Conservation (phyloP, 2,329 filamentous ascomycete genomes). For the Monosporascus sp. region DNA sequence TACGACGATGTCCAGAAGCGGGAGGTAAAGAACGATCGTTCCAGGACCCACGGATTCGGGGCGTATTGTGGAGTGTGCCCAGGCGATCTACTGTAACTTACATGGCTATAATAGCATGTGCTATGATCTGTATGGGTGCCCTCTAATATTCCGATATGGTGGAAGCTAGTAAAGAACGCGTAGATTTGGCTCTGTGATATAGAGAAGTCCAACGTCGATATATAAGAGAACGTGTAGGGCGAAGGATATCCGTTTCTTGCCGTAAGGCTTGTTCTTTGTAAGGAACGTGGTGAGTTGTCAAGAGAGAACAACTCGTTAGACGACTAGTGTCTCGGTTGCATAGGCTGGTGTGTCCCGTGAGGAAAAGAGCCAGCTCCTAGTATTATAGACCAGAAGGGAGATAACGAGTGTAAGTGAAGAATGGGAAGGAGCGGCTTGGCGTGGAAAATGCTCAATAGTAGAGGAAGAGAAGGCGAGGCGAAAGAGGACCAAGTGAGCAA, state of each 20-base stretch:
- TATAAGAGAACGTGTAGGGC: conserved; percentile 28
- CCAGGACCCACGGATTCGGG: conserved; percentile 20
- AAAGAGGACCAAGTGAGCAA: conserved; percentile 35
- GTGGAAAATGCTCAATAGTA: conserved; percentile 29
- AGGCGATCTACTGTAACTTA: conserved; percentile 33
- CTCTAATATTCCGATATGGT: conserved; percentile 25
- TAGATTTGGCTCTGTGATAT: conserved; percentile 26
- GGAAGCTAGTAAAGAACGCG: conserved; percentile 31
- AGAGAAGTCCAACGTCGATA: conserved; percentile 36
- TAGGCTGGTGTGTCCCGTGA: conserved; percentile 34
- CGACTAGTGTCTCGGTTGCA: conserved; percentile 28
- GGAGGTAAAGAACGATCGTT: neutral
- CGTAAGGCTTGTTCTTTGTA: conserved; percentile 17
- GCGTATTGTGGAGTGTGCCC: conserved; percentile 32
- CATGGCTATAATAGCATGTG: conserved; percentile 31
- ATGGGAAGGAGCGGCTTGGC: conserved; percentile 47
- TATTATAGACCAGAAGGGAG: conserved; percentile 39
- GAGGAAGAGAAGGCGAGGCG: conserved; percentile 41
- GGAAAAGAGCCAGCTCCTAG: conserved; percentile 54
- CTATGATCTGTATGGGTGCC: conserved; percentile 24
- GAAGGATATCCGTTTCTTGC: conserved; percentile 11
- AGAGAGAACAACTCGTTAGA: conserved; percentile 38
- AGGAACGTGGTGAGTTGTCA: conserved; percentile 40
- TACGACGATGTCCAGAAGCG: neutral
- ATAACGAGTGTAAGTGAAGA: conserved; percentile 33